These are phyloP conservation scores for Ramularia endophylla DNA, from an alignment of 2,329 filamentous ascomycete genomes.

Conservation along the genomic window DNA sequence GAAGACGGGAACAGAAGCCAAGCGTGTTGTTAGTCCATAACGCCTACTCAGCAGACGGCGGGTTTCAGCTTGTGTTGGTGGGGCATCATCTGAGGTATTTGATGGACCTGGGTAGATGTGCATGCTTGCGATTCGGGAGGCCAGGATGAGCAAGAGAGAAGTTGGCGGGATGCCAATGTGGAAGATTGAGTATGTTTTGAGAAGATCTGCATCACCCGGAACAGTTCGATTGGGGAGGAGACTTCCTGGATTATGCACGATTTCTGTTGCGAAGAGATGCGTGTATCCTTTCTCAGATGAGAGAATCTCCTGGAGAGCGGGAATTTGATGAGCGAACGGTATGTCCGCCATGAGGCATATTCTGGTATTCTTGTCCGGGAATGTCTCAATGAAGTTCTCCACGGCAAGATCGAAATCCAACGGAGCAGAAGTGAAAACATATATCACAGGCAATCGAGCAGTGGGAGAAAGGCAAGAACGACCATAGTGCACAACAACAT, in stretches of 20 bases:
- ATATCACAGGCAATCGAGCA: constrained; percentile 76
- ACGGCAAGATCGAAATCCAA: constrained; percentile 58
- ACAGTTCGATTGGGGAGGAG: constrained; percentile 78
- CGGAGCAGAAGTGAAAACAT: constrained; percentile 74
- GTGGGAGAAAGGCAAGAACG: constrained; percentile 88
- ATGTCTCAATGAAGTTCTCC: constrained; percentile 61
- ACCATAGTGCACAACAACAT: constrained; percentile 92
- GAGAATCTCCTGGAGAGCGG: constrained; percentile 51
- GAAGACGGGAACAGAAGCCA: constrained; percentile 76
- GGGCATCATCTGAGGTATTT: constrained; percentile 4
- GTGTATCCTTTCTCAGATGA: constrained; percentile 57
- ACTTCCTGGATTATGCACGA: constrained; percentile 73
- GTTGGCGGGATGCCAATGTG: constrained; percentile 77
- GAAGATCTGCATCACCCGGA: constrained; percentile 44
- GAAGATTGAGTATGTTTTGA: constrained; percentile 70
- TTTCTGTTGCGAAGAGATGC: constrained; percentile 61
- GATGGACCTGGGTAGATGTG: constrained; percentile 56
- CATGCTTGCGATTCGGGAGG: constrained; percentile 71
- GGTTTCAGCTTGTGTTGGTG: constrained; percentile 27
- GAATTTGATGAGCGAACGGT: constrained; percentile 73
- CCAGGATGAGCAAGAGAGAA: constrained; percentile 78
- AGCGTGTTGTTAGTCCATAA: constrained; percentile 76
- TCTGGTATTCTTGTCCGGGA: constrained; percentile 56
- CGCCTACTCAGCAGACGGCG: constrained; percentile 67
- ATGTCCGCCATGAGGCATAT: constrained; percentile 85